A percentile compares a stretch with the other conserved stretches of the same genome.
These are phyloP conservation scores for Neofusicoccum sp. DNA, from an alignment of 2,329 filamentous ascomycete genomes.

Conservation along the genomic window DNA sequence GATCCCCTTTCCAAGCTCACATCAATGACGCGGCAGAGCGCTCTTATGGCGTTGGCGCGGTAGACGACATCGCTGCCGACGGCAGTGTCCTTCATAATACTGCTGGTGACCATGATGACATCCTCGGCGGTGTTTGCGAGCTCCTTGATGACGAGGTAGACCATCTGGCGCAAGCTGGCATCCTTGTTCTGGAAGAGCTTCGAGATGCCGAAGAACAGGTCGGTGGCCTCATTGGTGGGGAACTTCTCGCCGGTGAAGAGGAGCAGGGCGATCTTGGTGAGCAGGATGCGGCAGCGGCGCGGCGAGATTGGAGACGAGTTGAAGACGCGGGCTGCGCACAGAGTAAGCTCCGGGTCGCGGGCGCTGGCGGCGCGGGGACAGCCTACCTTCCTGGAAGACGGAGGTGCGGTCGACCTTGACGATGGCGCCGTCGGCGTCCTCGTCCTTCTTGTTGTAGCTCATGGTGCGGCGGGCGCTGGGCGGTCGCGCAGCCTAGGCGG, in stretches of 20 bases:
- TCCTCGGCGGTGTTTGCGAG: conserved; percentile 92
- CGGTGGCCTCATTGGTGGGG: conserved; percentile 94
- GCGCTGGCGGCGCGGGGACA: conserved; percentile 28
- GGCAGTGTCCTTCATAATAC: conserved; percentile 99
- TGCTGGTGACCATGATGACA: conserved; percentile 99
- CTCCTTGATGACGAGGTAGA: conserved; percentile 97
- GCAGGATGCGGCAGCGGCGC: conserved; percentile 92
- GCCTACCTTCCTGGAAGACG: conserved; percentile 94
- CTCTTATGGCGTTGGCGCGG: conserved; percentile 92
- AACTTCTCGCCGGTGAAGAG: conserved; percentile 97
- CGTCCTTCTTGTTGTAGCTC: conserved; percentile 99
- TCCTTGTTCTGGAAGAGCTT: conserved; percentile 99
- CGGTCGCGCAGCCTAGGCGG: neutral
- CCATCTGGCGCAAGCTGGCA: conserved; percentile 96
- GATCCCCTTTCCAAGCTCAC: conserved; percentile 50
- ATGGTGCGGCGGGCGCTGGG: conserved; percentile 49
- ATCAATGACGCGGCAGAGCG: conserved; percentile 94
- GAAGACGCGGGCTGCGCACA: conserved; percentile 81
- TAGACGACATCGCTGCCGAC: conserved; percentile 92
- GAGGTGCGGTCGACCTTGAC: conserved; percentile 97
- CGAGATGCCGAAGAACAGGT: conserved; percentile 94
- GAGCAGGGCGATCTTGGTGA: conserved; percentile 95
- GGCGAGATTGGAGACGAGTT: conserved; percentile 96
- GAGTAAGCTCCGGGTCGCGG: conserved; percentile 33
- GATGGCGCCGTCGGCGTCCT: conserved; percentile 89